Evolutionary conservation across 768 basidiomycete species (phyloP), one percentile per base, ranked within the genome.

Genomic region (Cystofilobasidium capitatum): DNA sequence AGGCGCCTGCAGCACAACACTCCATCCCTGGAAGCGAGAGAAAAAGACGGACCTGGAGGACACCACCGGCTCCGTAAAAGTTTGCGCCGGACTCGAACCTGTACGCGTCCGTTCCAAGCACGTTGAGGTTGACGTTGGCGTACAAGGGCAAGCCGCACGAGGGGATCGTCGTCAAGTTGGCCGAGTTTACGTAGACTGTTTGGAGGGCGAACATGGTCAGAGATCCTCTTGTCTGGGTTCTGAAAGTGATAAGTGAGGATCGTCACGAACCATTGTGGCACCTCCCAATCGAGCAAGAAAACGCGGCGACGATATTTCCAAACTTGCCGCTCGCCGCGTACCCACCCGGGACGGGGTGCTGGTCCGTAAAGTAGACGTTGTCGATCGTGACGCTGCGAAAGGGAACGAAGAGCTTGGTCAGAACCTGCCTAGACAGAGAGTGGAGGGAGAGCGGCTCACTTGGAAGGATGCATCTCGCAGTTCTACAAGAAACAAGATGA

Each of bases 231-330:
- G 40, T 42, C 40, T 10, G 20, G 40, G 40, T 9, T 42, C 40
- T n/a, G n/a, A n/a, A n/a, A 20, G 20, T 42, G 40, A 20, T 20
- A 42, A 10, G 40, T 20, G 40, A 42, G 40, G 20, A 42, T n/a
- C n/a, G n/a, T n/a, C n/a, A n/a, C 44, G 6, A 16, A 45, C 44
- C 36, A 35, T 59, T 39, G 33, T 10, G 29, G 36, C 58, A 59
- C 29, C 33, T 22, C 12, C 36, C 36, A 24, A 59, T 24, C 12
- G 58, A 31, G 58, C 62, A 63, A 10, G 60, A 62, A 20, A 62
- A 42, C 8, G 60, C 60, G 13, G 60, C 42, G 42, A 62, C 60
- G 42, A 62, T 39, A 39, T 62, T 62, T 22, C 60, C 60, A 29
- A 40, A 62, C 40, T 62, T 62, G 22, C 62, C 62, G 1, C 45